phyloP scores from a whole-genome alignment of 805 yeast species.

The Saccharomycopsis synnaedendra region DNA sequence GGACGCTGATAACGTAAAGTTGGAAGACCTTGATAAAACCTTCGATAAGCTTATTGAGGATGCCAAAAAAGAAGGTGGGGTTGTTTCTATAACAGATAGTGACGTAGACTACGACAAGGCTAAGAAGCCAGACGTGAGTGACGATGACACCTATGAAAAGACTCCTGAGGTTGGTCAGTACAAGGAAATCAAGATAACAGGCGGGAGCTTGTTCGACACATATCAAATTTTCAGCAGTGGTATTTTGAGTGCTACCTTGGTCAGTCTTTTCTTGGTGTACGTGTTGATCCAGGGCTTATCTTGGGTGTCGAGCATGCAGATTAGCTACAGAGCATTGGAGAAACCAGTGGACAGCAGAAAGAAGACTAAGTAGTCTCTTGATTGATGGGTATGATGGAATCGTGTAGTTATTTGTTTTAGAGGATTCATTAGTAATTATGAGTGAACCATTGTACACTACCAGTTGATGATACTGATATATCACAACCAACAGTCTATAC shows the following conservation, averaged over 20 bases:
- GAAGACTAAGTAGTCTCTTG: constrained; percentile 22
- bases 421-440: too few relatives aligned
- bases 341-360: constrained; percentile 44
- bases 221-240: constrained; percentile 71
- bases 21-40: constrained; percentile 8
- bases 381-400: background rate
- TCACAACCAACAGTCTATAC: too few relatives aligned
- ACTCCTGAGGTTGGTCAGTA: background rate
- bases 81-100: constrained; percentile 1
- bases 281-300: constrained; percentile 41
- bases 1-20: constrained; percentile 3
- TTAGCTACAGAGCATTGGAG: constrained; percentile 63
- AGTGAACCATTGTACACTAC: too few relatives aligned
- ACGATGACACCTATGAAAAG: background rate
- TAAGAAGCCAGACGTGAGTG: background rate
- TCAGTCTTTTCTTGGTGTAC: constrained; percentile 38
- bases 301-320: constrained; percentile 50
- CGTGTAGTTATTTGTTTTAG: too few relatives aligned
- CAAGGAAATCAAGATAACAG: constrained; percentile 5
- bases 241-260: constrained; percentile 53
- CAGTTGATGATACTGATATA: too few relatives aligned
- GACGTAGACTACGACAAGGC: background rate
- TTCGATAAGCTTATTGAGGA: constrained; percentile 13
- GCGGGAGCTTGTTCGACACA: constrained; percentile 41
- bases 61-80: constrained; percentile 10